Conservation (phyloP, 257 asterid genomes). For the Solanum commersonii region DNA sequence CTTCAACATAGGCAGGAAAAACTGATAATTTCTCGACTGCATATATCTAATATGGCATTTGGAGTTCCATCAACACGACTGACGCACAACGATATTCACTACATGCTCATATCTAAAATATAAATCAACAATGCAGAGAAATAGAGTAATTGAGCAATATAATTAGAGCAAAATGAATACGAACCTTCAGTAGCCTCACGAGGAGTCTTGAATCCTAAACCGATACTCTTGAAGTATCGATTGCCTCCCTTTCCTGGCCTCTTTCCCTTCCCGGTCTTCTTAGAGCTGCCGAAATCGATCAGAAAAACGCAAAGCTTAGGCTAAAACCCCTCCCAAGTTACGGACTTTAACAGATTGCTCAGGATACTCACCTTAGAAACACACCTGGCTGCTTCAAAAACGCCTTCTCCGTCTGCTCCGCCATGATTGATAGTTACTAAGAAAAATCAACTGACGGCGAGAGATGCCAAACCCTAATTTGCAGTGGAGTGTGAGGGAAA, state of each 20-base stretch:
- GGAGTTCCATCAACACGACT: background rate
- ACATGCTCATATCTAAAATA: background rate
- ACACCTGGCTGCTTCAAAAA: slow-evolving; percentile 12
- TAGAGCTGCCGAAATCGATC: slow-evolving; percentile 16
- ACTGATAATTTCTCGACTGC: background rate
- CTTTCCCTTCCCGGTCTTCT: slow-evolving; percentile 40
- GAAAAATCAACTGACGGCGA: background rate
- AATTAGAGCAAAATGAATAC: background rate
- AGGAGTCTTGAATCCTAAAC: slow-evolving; percentile 32
- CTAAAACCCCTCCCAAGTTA: background rate
- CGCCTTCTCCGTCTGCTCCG: slow-evolving; percentile 9
- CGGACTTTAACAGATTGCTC: background rate
- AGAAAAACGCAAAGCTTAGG: background rate
- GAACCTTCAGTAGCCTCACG: slow-evolving; percentile 34
- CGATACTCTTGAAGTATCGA: slow-evolving; percentile 35
- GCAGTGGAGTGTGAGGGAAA: background rate
- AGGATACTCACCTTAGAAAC: background rate
- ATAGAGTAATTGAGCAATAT: background rate
- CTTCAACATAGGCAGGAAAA: background rate
- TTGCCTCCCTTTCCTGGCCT: slow-evolving; percentile 41
- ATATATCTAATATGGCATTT: background rate
- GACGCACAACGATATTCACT: background rate
- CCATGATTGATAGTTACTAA: background rate
- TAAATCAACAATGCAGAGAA: background rate
- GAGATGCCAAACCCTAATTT: background rate